A percentile compares a stretch with the other conserved stretches of the same genome.
These are phyloP conservation scores for Colletotrichum truncatum DNA, from an alignment of 2,329 filamentous ascomycete species.

Conservation along the genomic window DNA sequence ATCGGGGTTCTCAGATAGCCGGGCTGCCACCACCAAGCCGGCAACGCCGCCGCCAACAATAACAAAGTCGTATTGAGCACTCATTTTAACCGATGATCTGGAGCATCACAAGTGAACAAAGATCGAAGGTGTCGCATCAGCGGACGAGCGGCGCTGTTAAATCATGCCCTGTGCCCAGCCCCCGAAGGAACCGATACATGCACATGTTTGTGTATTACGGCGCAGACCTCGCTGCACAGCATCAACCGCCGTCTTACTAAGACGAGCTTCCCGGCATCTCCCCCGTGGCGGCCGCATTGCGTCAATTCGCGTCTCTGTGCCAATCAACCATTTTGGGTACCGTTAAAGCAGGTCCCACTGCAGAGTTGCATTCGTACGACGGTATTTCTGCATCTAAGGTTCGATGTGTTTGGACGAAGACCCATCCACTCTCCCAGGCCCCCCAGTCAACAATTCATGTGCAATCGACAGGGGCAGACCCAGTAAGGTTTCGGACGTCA, in stretches of 20 bases:
- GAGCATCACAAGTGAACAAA: background rate
- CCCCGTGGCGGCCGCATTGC: slow-evolving; percentile 14
- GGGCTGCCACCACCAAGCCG: slow-evolving; percentile 27
- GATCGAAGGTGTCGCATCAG: background rate
- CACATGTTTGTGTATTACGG: slow-evolving; percentile 2
- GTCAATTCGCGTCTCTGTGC: background rate
- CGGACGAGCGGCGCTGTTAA: slow-evolving; percentile 18
- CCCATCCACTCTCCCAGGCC: slow-evolving; percentile 2
- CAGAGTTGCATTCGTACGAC: slow-evolving; percentile 21
- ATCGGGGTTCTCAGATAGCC: slow-evolving; percentile 31
- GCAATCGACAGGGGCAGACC: background rate
- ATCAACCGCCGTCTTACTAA: background rate
- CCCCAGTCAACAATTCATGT: slow-evolving; percentile 9
- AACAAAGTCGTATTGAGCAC: slow-evolving; percentile 32
- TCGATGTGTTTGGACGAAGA: slow-evolving; percentile 8
- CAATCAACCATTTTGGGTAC: slow-evolving; percentile 17
- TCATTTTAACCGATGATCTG: slow-evolving; percentile 24
- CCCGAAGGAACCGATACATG: background rate
- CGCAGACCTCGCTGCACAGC: background rate
- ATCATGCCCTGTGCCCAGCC: slow-evolving; percentile 1
- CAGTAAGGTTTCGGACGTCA: slow-evolving; percentile 17
- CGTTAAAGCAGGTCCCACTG: slow-evolving; percentile 17
- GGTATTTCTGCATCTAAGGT: slow-evolving; percentile 14
- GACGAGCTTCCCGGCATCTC: slow-evolving; percentile 12
- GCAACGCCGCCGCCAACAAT: slow-evolving; percentile 31